Evolutionary conservation across 352 stramenopile genomes (phyloP).

Genomic region (Phytopythium cucurbitacearum): DNA sequence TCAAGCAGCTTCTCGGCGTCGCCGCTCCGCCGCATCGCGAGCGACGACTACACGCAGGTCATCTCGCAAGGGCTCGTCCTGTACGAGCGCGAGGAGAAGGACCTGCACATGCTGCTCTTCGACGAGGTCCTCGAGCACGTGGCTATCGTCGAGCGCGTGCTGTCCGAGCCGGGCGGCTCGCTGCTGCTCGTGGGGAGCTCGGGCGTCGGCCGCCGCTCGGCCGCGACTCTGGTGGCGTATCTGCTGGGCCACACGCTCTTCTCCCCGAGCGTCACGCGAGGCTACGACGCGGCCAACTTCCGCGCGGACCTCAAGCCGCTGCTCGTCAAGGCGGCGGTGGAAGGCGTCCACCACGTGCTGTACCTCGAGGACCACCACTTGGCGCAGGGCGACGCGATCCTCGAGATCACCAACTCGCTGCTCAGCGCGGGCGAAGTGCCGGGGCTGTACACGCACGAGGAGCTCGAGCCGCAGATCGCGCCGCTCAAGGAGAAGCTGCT

Average conservation of each 20-base stretch:
- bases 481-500: slow-evolving; percentile 90
- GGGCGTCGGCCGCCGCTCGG: slow-evolving; percentile 86
- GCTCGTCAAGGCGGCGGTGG: slow-evolving; percentile 78
- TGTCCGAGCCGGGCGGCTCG: slow-evolving; percentile 83
- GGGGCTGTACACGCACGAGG: slow-evolving; percentile 91
- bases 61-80: slow-evolving; percentile 88
- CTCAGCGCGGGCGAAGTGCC: slow-evolving; percentile 91
- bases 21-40: slow-evolving; percentile 50
- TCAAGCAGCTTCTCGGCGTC: slow-evolving; percentile 14
- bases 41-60: slow-evolving; percentile 82
- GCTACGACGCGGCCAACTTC: slow-evolving; percentile 77
- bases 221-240: slow-evolving; percentile 80
- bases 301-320: slow-evolving; percentile 87
- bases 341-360: slow-evolving; percentile 84
- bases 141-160: slow-evolving; percentile 84
- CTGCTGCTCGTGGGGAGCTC: slow-evolving; percentile 88
- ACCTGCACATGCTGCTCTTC: slow-evolving; percentile 93
- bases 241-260: slow-evolving; percentile 89
- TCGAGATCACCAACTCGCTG: slow-evolving; percentile 92
- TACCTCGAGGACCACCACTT: slow-evolving; percentile 95
- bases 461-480: slow-evolving; percentile 90
- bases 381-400: slow-evolving; percentile 72
- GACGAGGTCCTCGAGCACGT: slow-evolving; percentile 91
- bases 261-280: slow-evolving; percentile 70
- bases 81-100: slow-evolving; percentile 94